Evolutionary conservation across 1,139 yeast genomes (phyloP).

Genomic region (Torulaspora globosa): DNA sequence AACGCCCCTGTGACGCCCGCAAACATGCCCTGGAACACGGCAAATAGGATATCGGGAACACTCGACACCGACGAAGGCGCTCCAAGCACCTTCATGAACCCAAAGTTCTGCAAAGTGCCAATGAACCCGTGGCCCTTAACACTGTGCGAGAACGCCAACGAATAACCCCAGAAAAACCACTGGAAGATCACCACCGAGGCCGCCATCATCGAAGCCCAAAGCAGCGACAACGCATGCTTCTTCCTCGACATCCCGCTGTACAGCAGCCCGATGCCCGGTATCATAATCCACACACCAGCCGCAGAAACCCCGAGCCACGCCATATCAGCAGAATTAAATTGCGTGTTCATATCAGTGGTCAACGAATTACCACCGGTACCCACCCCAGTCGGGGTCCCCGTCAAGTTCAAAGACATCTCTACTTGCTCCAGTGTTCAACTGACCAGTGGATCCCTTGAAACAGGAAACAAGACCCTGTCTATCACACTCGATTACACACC

Average conservation of each 20-base stretch:
- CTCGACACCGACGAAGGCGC: constrained; percentile 64
- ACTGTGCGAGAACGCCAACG: constrained; percentile 73
- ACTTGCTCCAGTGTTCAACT: neutral
- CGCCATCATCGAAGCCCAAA: constrained; percentile 95
- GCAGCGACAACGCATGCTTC: constrained; percentile 81
- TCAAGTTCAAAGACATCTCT: constrained; percentile 21
- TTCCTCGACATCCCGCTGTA: constrained; percentile 90
- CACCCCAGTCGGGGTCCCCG: constrained; percentile 47
- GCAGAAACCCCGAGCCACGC: constrained; percentile 80
- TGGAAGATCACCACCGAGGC: constrained; percentile 77
- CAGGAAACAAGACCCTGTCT: neutral
- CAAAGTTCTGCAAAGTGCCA: constrained; percentile 77
- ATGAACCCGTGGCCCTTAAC: constrained; percentile 60
- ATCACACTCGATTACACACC: neutral
- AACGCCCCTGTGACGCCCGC: constrained; percentile 88
- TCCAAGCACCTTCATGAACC: constrained; percentile 74
- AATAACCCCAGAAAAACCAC: constrained; percentile 98
- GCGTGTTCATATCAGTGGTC: constrained; percentile 66
- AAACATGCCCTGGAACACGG: constrained; percentile 93
- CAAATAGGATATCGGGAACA: constrained; percentile 82
- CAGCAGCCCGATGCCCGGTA: constrained; percentile 87
- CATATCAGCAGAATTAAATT: constrained; percentile 73
- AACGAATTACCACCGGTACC: constrained; percentile 81
- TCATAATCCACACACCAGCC: constrained; percentile 84
- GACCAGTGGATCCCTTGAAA: too few relatives aligned